Conservation (phyloP, 305 asterid species). For the Ruellia speciosa region DNA sequence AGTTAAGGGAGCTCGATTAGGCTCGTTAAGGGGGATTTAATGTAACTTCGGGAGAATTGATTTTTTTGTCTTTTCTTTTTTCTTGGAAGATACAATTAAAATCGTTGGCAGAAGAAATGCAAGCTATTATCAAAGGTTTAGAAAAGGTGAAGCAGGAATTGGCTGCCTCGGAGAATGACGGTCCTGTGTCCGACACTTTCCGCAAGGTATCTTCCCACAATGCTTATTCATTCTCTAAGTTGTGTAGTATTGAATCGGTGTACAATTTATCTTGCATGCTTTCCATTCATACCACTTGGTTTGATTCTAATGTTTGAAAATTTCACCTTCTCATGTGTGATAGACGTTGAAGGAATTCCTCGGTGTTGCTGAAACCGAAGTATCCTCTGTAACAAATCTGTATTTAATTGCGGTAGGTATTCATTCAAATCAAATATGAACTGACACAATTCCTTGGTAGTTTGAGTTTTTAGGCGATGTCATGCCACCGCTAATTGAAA, state of each 20-base stretch:
- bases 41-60: constrained; percentile 21
- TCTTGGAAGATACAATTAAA: constrained; percentile 79
- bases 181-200: constrained; percentile 85
- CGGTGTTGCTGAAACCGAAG: constrained; percentile 72
- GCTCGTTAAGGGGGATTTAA: too few relatives aligned
- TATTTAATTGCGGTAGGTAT: constrained; percentile 73
- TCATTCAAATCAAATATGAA: not conserved
- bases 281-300: not conserved
- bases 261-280: not conserved
- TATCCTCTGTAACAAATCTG: constrained; percentile 56
- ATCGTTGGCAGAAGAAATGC: constrained; percentile 99
- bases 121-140: constrained; percentile 88
- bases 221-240: not conserved
- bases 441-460: too few relatives aligned
- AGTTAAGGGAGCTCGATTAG: too few relatives aligned
- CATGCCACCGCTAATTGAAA: too few relatives aligned
- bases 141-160: constrained; percentile 93
- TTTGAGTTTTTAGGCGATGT: too few relatives aligned
- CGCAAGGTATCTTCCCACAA: constrained; percentile 46
- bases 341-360: constrained; percentile 79
- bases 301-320: not conserved
- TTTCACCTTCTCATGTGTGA: not conserved
- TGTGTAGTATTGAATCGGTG: not conserved
- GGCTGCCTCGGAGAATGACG: constrained; percentile 81
- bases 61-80: too few relatives aligned